Conservation (phyloP, 2,329 filamentous ascomycete genomes). For the Chaetothyriales sp. region DNA sequence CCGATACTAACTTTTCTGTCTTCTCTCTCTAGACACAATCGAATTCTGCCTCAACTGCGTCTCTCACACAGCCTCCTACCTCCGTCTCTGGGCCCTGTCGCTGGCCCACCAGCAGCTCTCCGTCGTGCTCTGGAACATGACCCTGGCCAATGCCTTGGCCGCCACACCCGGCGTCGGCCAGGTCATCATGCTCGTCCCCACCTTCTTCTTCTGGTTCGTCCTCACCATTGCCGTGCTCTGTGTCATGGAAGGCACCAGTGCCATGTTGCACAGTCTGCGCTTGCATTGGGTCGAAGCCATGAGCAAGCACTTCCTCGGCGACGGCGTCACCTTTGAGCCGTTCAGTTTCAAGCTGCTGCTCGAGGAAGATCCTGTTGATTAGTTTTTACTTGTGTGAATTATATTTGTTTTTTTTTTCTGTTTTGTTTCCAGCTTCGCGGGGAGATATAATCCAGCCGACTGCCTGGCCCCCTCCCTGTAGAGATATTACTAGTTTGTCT, state of each 20-base stretch:
- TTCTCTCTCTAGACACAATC: constrained; percentile 20
- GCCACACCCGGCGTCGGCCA: constrained; percentile 45
- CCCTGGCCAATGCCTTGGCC: constrained; percentile 61
- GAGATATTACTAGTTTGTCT: too few species aligned
- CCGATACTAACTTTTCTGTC: not conserved
- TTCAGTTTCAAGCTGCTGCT: constrained; percentile 75
- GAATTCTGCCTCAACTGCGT: constrained; percentile 99
- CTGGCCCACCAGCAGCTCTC: constrained; percentile 96
- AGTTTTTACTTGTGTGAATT: constrained; percentile 3
- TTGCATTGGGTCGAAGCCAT: constrained; percentile 96
- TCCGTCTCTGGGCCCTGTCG: constrained; percentile 94
- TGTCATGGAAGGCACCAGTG: constrained; percentile 89
- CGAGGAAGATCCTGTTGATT: constrained; percentile 55
- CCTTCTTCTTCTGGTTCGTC: constrained; percentile 82
- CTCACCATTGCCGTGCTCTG: constrained; percentile 68
- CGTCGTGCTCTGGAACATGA: constrained; percentile 94
- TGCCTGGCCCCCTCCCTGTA: too few species aligned
- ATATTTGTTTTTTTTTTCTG: not conserved
- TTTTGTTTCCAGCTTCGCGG: not conserved
- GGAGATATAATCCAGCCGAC: not conserved
- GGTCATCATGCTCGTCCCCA: constrained; percentile 63
- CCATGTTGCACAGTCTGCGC: constrained; percentile 84
- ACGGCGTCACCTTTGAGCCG: constrained; percentile 70
- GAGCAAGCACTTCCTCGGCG: constrained; percentile 91
- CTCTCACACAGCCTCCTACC: constrained; percentile 94